These are phyloP conservation scores for Wickerhamiella galacta DNA, from an alignment of 805 yeast species.

Conservation along the genomic window DNA sequence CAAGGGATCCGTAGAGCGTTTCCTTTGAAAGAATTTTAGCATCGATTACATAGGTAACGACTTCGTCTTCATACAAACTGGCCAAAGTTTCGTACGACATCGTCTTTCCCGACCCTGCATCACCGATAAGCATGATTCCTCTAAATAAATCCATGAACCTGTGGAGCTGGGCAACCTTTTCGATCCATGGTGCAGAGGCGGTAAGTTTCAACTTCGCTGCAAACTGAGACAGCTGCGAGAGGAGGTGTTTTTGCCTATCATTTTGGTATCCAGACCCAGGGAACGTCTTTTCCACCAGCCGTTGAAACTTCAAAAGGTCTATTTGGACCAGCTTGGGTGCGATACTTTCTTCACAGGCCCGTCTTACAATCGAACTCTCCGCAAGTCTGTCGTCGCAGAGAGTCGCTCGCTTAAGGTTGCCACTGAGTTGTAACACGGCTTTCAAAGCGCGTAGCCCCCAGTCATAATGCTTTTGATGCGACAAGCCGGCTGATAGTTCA, in stretches of 20 bases:
- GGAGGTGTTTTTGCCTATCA: constrained; percentile 1
- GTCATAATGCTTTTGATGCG: constrained; percentile 63
- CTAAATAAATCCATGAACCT: constrained; percentile 48
- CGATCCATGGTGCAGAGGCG: constrained; percentile 29
- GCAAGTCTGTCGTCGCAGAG: background rate
- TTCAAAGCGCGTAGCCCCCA: constrained; percentile 79
- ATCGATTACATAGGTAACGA: constrained; percentile 37
- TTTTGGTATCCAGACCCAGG: background rate
- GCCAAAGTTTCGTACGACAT: constrained; percentile 34
- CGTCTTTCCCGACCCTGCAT: constrained; percentile 61
- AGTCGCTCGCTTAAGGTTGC: constrained; percentile 22
- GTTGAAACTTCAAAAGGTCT: constrained; percentile 32
- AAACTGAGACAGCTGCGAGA: constrained; percentile 8
- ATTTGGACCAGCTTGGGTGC: constrained; percentile 45
- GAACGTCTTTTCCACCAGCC: constrained; percentile 8
- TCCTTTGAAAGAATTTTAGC: constrained; percentile 60
- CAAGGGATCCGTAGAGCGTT: constrained; percentile 51
- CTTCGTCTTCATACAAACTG: constrained; percentile 27
- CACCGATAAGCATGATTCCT: constrained; percentile 72
- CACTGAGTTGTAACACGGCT: constrained; percentile 43
- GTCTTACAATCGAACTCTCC: constrained; percentile 27
- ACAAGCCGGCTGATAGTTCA: constrained; percentile 25
- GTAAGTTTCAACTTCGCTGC: constrained; percentile 17
- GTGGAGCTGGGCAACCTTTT: constrained; percentile 43
- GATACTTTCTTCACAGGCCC: constrained; percentile 40